Conservation (phyloP, 2,329 filamentous ascomycete species). For the Claviceps pazoutovae region DNA sequence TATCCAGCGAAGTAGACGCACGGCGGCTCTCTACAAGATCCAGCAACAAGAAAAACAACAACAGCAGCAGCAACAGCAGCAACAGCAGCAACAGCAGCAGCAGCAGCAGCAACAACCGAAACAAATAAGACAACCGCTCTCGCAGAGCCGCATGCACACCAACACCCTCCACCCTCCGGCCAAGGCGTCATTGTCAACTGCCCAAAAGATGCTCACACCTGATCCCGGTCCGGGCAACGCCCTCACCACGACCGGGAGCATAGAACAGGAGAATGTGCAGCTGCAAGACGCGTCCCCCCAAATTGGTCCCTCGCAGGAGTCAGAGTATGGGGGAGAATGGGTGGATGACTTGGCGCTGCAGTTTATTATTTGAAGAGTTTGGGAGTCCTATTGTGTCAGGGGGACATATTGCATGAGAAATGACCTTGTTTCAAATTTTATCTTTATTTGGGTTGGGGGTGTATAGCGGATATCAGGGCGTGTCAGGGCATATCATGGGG, state of each 20-base stretch:
- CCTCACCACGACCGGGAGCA: not conserved
- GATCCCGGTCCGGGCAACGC: not conserved
- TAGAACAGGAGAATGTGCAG: slow-evolving; percentile 14
- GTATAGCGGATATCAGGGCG: too few species aligned
- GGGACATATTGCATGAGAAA: not conserved
- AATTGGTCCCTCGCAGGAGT: slow-evolving; percentile 20
- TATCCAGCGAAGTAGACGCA: slow-evolving; percentile 21
- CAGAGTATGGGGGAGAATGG: slow-evolving; percentile 26
- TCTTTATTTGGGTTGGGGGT: too few species aligned
- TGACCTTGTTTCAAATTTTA: too few species aligned
- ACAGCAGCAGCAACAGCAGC: not conserved
- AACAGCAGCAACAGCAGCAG: slow-evolving; percentile 5
- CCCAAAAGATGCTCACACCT: not conserved
- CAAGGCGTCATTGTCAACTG: not conserved
- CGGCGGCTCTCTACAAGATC: slow-evolving; percentile 17
- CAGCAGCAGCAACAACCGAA: too few species aligned
- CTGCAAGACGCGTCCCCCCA: slow-evolving; percentile 2
- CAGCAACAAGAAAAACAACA: slow-evolving; percentile 8
- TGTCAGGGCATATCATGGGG: too few species aligned
- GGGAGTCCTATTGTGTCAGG: not conserved
- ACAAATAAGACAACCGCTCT: not conserved
- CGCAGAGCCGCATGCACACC: slow-evolving; percentile 7
- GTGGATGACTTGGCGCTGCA: slow-evolving; percentile 23
- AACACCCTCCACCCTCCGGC: not conserved
- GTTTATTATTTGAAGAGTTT: slow-evolving; percentile 9